These are phyloP conservation scores for Lithohypha guttulata DNA, from an alignment of 2,329 filamentous ascomycete genomes.

Conservation along the genomic window DNA sequence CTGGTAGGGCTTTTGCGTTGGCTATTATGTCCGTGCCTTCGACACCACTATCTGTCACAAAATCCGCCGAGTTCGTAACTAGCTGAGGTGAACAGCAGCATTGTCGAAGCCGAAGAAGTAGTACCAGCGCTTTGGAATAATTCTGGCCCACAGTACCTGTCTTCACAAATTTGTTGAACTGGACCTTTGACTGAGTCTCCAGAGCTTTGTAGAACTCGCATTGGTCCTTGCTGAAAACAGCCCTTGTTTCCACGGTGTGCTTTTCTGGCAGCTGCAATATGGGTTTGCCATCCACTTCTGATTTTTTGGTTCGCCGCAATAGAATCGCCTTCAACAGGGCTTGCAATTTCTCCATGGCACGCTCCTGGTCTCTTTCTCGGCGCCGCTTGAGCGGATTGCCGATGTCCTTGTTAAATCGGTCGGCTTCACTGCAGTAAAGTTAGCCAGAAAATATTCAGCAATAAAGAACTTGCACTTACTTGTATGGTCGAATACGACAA, in stretches of 20 bases:
- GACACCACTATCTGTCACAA: slow-evolving; percentile 41
- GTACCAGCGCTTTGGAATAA: slow-evolving; percentile 70
- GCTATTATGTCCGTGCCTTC: slow-evolving; percentile 45
- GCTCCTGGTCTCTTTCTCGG: slow-evolving; percentile 35
- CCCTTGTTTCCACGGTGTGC: slow-evolving; percentile 49
- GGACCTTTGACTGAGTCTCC: slow-evolving; percentile 54
- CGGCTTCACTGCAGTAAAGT: no score
- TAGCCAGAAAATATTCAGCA: no score
- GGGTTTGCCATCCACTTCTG: slow-evolving; percentile 66
- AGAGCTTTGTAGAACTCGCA: slow-evolving; percentile 53
- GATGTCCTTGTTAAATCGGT: slow-evolving; percentile 49
- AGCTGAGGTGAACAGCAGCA: slow-evolving; percentile 68
- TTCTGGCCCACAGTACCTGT: slow-evolving; percentile 54
- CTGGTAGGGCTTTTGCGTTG: slow-evolving; percentile 51
- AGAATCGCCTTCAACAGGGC: slow-evolving; percentile 69
- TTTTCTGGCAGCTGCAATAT: slow-evolving; percentile 60
- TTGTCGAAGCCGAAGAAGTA: slow-evolving; percentile 70
- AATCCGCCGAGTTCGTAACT: slow-evolving; percentile 44
- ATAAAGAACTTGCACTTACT: no score
- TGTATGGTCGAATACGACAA: slow-evolving; percentile 65
- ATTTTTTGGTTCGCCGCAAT: slow-evolving; percentile 71
- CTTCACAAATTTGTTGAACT: slow-evolving; percentile 67
- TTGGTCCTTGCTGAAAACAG: slow-evolving; percentile 58
- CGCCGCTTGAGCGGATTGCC: slow-evolving; percentile 44
- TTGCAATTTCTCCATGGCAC: slow-evolving; percentile 61